Evolutionary conservation across 1,284 basidiomycete species (phyloP).

Genomic region (Mycosarcoma maydis): DNA sequence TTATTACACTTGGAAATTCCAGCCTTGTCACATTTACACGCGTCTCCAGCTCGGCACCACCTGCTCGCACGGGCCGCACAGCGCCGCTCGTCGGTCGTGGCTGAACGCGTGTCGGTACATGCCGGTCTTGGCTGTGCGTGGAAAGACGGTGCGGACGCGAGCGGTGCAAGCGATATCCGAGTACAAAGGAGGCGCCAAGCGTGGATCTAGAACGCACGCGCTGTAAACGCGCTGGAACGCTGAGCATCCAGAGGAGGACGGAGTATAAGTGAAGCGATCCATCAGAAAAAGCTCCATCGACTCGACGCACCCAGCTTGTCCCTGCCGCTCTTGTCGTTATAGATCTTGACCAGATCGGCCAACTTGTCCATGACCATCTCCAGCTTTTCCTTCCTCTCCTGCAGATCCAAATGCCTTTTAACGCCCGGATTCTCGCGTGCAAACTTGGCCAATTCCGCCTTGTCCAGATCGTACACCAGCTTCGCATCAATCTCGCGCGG

Average conservation of each 20-base stretch:
- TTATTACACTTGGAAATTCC: neutral
- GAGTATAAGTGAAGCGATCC: too few species aligned
- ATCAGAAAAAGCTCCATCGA: constrained; percentile 62
- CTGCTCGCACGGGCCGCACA: too few species aligned
- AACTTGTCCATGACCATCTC: constrained; percentile 66
- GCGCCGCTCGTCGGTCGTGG: too few species aligned
- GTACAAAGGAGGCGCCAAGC: too few species aligned
- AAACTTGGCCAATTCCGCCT: constrained; percentile 84
- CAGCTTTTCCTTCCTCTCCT: constrained; percentile 96
- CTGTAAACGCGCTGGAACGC: too few species aligned
- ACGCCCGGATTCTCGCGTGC: constrained; percentile 92
- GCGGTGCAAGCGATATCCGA: too few species aligned
- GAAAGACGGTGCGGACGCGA: too few species aligned
- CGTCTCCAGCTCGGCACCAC: too few species aligned
- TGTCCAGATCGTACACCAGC: constrained; percentile 88
- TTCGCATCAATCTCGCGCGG: constrained; percentile 97
- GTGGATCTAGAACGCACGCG: too few species aligned
- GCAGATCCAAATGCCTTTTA: constrained; percentile 87
- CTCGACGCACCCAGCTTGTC: constrained; percentile 1
- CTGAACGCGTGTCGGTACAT: too few species aligned
- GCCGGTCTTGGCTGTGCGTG: too few species aligned
- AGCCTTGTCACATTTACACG: neutral
- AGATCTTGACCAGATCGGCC: constrained; percentile 66
- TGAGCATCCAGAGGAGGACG: too few species aligned
- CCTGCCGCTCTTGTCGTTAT: constrained; percentile 61